Evolutionary conservation across 108 stramenopile genomes (phyloP).

Genomic region (Pseudonitzschia multistriata): DNA sequence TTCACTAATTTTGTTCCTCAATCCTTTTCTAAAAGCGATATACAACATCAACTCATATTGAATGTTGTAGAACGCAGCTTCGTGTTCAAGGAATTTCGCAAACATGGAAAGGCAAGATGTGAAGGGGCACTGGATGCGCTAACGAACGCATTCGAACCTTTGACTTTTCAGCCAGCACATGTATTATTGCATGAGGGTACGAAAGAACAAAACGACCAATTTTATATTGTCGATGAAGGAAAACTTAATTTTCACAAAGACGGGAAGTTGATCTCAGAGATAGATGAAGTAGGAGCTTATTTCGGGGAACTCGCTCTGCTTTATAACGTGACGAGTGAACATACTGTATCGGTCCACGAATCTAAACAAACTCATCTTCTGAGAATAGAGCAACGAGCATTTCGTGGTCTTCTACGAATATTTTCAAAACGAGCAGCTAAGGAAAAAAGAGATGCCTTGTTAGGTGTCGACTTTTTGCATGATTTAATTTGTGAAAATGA

Average conservation of each 20-base stretch:
- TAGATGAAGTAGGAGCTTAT: conserved; percentile 38
- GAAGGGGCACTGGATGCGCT: conserved; percentile 14
- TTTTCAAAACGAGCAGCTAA: conserved; percentile 18
- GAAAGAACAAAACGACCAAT: neutral
- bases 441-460: conserved; percentile 9
- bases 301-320: conserved; percentile 42
- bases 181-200: conserved; percentile 13
- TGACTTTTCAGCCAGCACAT: neutral
- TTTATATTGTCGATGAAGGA: conserved; percentile 19
- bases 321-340: conserved; percentile 12
- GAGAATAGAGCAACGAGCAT: conserved; percentile 16
- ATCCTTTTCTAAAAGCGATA: conserved; percentile 12
- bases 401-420: conserved; percentile 14
- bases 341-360: conserved; percentile 6
- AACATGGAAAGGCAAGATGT: conserved; percentile 24
- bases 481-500: conserved; percentile 9
- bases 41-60: conserved; percentile 16
- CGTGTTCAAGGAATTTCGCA: conserved; percentile 24
- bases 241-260: conserved; percentile 8
- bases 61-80: conserved; percentile 20
- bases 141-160: conserved; percentile 18
- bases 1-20: conserved; percentile 20
- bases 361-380: conserved; percentile 10
- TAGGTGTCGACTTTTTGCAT: conserved; percentile 5
- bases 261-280: neutral